Base-by-base conservation (phyloP, 495 filamentous ascomycete genomes). In the Hypoxylon rickii region DNA sequence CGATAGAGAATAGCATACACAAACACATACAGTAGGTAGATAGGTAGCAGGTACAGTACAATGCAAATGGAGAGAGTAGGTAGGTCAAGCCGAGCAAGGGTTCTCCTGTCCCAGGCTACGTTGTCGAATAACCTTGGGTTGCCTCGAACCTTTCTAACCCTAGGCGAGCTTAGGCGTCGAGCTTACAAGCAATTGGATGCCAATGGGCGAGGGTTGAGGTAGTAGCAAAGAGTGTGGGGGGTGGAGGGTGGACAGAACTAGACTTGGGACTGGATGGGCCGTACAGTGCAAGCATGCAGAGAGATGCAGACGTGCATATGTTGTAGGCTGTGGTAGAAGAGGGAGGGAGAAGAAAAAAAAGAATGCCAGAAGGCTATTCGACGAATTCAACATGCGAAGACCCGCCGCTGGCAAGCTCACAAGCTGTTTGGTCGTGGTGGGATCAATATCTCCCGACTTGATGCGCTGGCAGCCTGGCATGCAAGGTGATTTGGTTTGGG, bases 111-210 rank as follows among this genome's bases (percentile, higher is more conserved):
- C 49, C 26, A 32, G 59, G 53, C 59, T 63, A 58, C 59, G 59
- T 63, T 63, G 59, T 58, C 59, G 59, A 63, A 63, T 63, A 58
- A 54, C 38, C 44, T 63, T 58, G 47, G 59, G 31, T 57, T 49
- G 52, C 38, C 38, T 16, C 48, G 48, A 41, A 53, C 58, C 11
- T 7, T 29, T 57, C 51, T 51, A 36, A 40, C 26, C 21, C 52
- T 57, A 53, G 59, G 44, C 59, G 38, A 50, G 10, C 49, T 58
- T 52, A 40, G 49, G 59, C 44, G 43, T 53, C 43, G 52, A 63
- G 53, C 53, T 55, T 49, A 26, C 54, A 53, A 57, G 53, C 53
- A 57, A 63, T 63, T 63, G 59, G 59, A 57, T 38, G 53, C 49
- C 49, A 63, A 50, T 57, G 52, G 20, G 39, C 43, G 47, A 50